A percentile compares a stretch with the other conserved stretches of the same genome.
These are phyloP conservation scores for Astrephomene gubernaculifera DNA, from an alignment of 139 green algal species.

Conservation along the genomic window DNA sequence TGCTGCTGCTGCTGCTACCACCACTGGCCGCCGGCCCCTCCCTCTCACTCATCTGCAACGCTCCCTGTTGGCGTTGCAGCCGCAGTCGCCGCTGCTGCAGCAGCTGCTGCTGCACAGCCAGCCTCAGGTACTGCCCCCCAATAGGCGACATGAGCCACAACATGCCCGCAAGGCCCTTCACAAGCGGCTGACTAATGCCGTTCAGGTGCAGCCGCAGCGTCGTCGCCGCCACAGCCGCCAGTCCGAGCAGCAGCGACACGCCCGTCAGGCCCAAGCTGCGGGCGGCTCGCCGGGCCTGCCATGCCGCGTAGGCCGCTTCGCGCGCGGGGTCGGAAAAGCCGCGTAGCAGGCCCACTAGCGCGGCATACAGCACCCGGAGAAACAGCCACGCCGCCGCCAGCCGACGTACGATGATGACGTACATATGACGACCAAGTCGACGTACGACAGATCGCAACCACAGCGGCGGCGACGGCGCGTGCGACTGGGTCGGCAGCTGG, in stretches of 20 bases:
- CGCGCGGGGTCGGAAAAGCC: no score
- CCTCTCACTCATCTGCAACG: neutral
- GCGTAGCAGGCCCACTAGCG: no score
- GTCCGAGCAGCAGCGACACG: neutral
- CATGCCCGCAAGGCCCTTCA: constrained; percentile 27
- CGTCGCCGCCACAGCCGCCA: neutral
- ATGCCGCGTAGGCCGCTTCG: neutral
- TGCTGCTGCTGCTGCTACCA: neutral
- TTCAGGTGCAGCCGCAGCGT: neutral
- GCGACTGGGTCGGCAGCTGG: no score
- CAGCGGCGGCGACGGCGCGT: neutral
- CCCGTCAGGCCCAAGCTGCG: neutral
- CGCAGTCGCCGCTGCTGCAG: neutral
- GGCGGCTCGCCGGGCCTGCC: neutral
- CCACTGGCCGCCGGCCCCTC: neutral
- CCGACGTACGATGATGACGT: neutral
- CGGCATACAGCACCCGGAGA: no score
- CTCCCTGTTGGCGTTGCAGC: neutral
- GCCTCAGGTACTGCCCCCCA: constrained; percentile 1
- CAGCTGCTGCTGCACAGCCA: neutral
- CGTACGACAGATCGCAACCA: no score
- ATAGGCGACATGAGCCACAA: constrained; percentile 7
- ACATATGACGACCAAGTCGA: neutral
- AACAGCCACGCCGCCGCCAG: no score
- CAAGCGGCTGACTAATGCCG: constrained; percentile 1